Evolutionary conservation across 192 early-diverging fungal genomes (phyloP).

Genomic region (Cladochytrium replicatum): DNA sequence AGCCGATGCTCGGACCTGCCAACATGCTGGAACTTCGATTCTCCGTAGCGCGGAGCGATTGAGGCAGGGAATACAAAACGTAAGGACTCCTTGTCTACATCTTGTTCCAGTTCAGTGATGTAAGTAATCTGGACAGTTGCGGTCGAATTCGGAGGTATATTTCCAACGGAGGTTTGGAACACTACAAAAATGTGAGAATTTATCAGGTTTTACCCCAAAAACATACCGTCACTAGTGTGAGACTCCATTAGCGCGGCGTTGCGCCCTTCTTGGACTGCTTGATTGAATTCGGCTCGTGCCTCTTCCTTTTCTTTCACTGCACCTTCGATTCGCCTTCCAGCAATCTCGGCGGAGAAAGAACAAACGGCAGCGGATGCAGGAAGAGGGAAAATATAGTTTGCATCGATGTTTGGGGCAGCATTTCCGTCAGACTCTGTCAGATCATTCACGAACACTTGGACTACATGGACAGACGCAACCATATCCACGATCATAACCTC

Average conservation of each 20-base stretch:
- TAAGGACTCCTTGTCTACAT: constrained; percentile 33
- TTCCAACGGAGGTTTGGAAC: constrained; percentile 42
- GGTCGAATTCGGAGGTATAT: constrained; percentile 25
- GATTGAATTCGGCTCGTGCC: constrained; percentile 12
- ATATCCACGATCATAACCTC: too few relatives aligned
- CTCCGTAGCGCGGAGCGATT: too few relatives aligned
- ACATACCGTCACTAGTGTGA: constrained; percentile 12
- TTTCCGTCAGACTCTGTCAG: too few relatives aligned
- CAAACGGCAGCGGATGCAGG: constrained; percentile 15
- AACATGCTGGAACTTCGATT: too few relatives aligned
- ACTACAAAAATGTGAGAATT: constrained; percentile 13
- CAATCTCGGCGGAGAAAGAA: constrained; percentile 22
- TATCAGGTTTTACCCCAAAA: too few relatives aligned
- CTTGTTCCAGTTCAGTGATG: constrained; percentile 34
- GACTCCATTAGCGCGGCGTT: constrained; percentile 9
- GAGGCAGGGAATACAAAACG: constrained; percentile 38
- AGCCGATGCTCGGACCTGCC: too few relatives aligned
- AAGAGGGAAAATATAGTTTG: too few relatives aligned
- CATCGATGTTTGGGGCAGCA: too few relatives aligned
- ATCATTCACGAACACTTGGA: too few relatives aligned
- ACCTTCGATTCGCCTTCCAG: constrained; percentile 6
- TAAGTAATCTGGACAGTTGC: constrained; percentile 35
- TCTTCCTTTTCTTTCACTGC: constrained; percentile 23
- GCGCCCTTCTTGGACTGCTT: constrained; percentile 14
- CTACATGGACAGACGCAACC: too few relatives aligned